phyloP scores from a whole-genome alignment of 352 stramenopile genomes.

The Peronosclerospora sorghi region DNA sequence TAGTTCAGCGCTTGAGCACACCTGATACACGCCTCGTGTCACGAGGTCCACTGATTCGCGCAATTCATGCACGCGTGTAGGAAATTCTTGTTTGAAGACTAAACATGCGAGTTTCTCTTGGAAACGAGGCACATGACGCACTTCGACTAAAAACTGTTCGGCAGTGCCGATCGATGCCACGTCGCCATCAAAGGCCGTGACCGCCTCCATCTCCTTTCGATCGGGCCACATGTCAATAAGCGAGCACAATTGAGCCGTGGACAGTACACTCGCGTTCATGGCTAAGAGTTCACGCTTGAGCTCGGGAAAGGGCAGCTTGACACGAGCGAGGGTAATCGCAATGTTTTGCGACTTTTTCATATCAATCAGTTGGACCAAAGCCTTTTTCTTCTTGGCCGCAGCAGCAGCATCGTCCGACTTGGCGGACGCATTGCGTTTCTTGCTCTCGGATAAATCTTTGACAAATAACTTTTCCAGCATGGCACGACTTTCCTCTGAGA shows the following conservation, averaged over 20 bases:
- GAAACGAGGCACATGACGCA: conserved; percentile 55
- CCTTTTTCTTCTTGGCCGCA: conserved; percentile 48
- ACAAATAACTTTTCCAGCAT: conserved; percentile 75
- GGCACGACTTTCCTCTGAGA: conserved; percentile 59
- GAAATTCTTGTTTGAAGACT: conserved; percentile 81
- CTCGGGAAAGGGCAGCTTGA: conserved; percentile 60
- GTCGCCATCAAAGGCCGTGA: conserved; percentile 58
- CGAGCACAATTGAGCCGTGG: conserved; percentile 61
- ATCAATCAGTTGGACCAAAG: conserved; percentile 69
- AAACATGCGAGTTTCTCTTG: conserved; percentile 62
- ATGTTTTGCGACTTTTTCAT: conserved; percentile 87
- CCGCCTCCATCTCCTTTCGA: conserved; percentile 53
- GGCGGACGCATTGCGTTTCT: conserved; percentile 23
- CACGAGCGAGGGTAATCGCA: conserved; percentile 65
- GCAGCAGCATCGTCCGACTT: conserved; percentile 18
- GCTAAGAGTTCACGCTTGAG: conserved; percentile 64
- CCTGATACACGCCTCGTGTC: conserved; percentile 68
- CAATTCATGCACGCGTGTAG: conserved; percentile 58
- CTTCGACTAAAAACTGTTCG: conserved; percentile 72
- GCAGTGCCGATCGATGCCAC: conserved; percentile 44
- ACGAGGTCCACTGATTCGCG: conserved; percentile 65
- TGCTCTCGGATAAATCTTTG: conserved; percentile 50
- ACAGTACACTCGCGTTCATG: conserved; percentile 69
- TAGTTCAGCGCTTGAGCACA: conserved; percentile 58
- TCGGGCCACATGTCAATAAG: conserved; percentile 84